Evolutionary conservation across 2,329 filamentous ascomycete genomes (phyloP), one percentile per base, ranked within the genome.

Genomic region (Alternaria gansuensis): DNA sequence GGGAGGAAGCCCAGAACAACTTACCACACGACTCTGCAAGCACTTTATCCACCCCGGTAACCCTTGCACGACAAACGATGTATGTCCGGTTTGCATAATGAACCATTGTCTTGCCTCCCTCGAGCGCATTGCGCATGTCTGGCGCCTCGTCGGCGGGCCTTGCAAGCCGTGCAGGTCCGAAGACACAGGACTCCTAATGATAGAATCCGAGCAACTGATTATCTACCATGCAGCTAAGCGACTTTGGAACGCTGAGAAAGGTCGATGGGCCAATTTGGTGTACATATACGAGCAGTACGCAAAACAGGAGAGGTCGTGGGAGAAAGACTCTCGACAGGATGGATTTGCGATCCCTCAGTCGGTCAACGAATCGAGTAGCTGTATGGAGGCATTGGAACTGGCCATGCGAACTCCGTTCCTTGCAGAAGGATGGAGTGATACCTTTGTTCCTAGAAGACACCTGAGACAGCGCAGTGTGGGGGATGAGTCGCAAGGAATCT

Each of bases 161-260:
- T 24, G n/a, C 14, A 28, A 17, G 28, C 21, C 44, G 5, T 28
- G 6, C 11, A 21, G 13, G 14, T 28, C 29, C 4, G 5, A 13
- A 40, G 11, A 24, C 11, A 24, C 14, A 24, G 44, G 43, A 21
- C 4, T 57, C 5, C 34, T 17, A 2, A 9, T 26, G 3, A 5
- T 41, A 2, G 39, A 31, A 5, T 5, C n/a, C 11, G 26, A 13
- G 6, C n/a, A 29, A n/a, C n/a, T 21, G 9, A 28, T 4, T 3
- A 45, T 48, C 9, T 36, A 48, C 21, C 21, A 24, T 36, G 31
- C 29, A 14, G 13, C 17, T n/a, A 52, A 28, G 41, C 23, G 26
- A 3, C 17, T 57, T 23, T 57, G 54, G 54, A 26, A 52, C 9
- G 48, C 26, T 26, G 48, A 53, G 33, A 52, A 52, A 36, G 39